phyloP scores from a whole-genome alignment of 768 basidiomycete species.

The Hygrophorus pudorinus region DNA sequence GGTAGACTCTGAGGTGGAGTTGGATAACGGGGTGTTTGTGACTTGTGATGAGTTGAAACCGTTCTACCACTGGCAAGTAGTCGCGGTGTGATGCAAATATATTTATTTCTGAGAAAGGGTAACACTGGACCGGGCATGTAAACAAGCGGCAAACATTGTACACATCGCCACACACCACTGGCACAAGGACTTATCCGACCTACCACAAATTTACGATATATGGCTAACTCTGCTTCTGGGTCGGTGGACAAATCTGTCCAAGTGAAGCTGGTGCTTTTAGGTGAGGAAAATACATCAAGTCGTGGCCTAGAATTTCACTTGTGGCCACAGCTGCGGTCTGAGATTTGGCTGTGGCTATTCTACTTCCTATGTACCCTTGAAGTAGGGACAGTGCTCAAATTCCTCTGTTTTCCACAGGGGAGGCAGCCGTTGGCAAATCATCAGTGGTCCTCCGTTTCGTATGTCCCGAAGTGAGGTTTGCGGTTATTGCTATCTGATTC shows the following conservation, averaged over 20 bases:
- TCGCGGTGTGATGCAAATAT: no score
- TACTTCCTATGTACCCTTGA: not conserved
- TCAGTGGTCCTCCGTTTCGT: conserved; percentile 98
- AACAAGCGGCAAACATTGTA: no score
- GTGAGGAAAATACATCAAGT: conserved; percentile 32
- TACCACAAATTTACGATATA: conserved; percentile 17
- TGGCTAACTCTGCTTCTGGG: conserved; percentile 70
- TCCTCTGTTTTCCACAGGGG: conserved; percentile 44
- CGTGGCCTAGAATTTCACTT: not conserved
- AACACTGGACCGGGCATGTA: no score
- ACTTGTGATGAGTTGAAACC: conserved; percentile 32
- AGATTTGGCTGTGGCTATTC: no score
- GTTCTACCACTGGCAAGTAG: conserved; percentile 20
- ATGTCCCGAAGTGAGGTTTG: conserved; percentile 20
- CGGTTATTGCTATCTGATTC: conserved; percentile 10
- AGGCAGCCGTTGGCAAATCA: conserved; percentile 98
- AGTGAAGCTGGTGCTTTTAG: conserved; percentile 94
- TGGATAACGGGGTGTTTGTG: conserved; percentile 34
- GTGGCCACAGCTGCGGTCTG: no score
- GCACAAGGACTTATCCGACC: no score
- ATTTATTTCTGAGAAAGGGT: no score
- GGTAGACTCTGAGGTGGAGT: conserved; percentile 18
- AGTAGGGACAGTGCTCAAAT: not conserved
- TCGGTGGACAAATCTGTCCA: conserved; percentile 86
- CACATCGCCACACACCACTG: not conserved